phyloP scores from a whole-genome alignment of 768 basidiomycete species.

The Pisolithus tinctorius region DNA sequence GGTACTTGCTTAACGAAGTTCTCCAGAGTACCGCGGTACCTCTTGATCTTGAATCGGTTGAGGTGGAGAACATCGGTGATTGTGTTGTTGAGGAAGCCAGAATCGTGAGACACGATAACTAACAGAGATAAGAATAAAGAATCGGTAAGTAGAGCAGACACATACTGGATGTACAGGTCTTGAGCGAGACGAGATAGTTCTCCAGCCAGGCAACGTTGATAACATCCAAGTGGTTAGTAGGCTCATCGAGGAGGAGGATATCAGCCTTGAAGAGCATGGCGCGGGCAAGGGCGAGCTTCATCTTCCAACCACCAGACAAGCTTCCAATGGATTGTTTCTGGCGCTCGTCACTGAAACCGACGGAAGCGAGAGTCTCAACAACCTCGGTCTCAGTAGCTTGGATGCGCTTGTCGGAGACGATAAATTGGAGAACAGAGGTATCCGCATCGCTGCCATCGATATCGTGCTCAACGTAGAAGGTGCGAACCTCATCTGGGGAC shows the following conservation, averaged over 20 bases:
- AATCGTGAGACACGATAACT: conserved; percentile 99
- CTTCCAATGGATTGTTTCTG: conserved; percentile 82
- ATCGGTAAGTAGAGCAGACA: conserved; percentile 9
- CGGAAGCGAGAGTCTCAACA: conserved; percentile 76
- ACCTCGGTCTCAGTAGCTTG: conserved; percentile 62
- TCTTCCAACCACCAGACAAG: conserved; percentile 99
- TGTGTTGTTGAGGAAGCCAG: conserved; percentile 94
- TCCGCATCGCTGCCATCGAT: conserved; percentile 94
- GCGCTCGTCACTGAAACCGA: conserved; percentile 87
- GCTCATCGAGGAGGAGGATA: conserved; percentile 93
- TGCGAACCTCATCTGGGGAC: conserved; percentile 93
- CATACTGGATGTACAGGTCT: conserved; percentile 86
- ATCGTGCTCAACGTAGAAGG: conserved; percentile 99
- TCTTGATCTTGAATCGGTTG: conserved; percentile 96
- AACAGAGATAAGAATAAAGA: conserved; percentile 10
- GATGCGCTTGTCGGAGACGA: conserved; percentile 79
- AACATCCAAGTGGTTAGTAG: conserved; percentile 95
- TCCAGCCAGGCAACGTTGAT: conserved; percentile 98
- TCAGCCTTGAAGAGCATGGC: conserved; percentile 99
- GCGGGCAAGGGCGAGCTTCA: conserved; percentile 96
- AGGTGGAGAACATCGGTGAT: conserved; percentile 97
- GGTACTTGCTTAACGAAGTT: conserved; percentile 90
- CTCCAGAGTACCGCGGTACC: conserved; percentile 94
- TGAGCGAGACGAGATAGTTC: conserved; percentile 83
- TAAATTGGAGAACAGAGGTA: conserved; percentile 86